Base-by-base conservation (phyloP, 805 yeast genomes). In the Hagleromyces aurorensis region DNA sequence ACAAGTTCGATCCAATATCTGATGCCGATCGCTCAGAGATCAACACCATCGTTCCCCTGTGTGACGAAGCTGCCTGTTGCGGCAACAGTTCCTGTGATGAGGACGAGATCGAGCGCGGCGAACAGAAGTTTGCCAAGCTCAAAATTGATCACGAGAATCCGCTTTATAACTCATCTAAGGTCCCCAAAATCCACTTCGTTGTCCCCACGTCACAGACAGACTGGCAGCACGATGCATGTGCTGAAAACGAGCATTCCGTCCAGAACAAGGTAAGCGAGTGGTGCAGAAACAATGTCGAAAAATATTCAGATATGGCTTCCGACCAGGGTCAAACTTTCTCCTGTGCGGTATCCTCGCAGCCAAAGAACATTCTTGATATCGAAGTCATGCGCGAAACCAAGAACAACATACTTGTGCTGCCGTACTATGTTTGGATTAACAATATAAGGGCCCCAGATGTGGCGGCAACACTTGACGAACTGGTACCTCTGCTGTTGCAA, bases 141-240 rank as follows among this genome's bases (percentile, higher is more conserved):
- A 41, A 48, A 23, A 46, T 55, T 26, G 60, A 55, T 28, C 41
- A 44, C 32, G 63, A 45, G 13, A 48, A 41, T 14, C 68, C 69
- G 5, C 61, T 86, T 16, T 85, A 81, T 72, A 77, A 79, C 35
- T 66, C 87, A 5, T 75, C 94, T 0, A 69, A 68, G 38, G 75
- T 81, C 1, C 75, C 74, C 24, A 78, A 75, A 3, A 49, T 79
- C 14, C 96, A 87, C 43, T 61, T 85, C 13, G 58, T 89, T 19
- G 76, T 87, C 0, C 80, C 95, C 2, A 86, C 96, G 0, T 93
- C 91, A 7, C 75, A 76, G 42, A 51, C 70, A 0, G 94, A 89
- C 55, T 89, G 98, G 98, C 62, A 59, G 10, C 89, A 73, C 38
- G 81, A 81, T 47, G 83, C 94, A 3, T 63, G 67, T 6, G 25